Conservation (phyloP, 2,329 filamentous ascomycete genomes). For the Xylariaceae sp. region DNA sequence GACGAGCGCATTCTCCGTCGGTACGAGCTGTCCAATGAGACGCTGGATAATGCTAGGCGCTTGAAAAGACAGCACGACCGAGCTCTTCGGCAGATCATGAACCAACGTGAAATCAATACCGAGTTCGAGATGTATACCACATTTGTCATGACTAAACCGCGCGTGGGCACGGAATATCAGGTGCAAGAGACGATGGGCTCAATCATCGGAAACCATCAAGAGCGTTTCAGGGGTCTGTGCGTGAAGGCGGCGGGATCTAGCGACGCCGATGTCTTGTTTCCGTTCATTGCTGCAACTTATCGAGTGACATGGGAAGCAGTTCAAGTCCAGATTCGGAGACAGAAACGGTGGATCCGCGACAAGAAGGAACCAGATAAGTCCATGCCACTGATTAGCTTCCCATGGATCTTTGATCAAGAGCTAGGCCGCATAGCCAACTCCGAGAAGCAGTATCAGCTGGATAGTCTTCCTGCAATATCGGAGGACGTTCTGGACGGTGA, state of each 20-base stretch:
- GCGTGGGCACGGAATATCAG: conserved; percentile 73
- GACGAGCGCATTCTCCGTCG: conserved; percentile 66
- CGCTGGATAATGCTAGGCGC: conserved; percentile 54
- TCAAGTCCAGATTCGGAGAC: conserved; percentile 50
- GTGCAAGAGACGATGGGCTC: conserved; percentile 75
- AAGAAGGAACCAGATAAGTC: conserved; percentile 35
- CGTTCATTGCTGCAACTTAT: conserved; percentile 85
- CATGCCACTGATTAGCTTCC: conserved; percentile 86
- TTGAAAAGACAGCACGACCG: conserved; percentile 77
- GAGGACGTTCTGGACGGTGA: conserved; percentile 6
- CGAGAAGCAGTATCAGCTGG: conserved; percentile 34
- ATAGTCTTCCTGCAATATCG: conserved; percentile 19
- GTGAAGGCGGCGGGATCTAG: conserved; percentile 57
- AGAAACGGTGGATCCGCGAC: conserved; percentile 27
- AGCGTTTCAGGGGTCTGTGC: conserved; percentile 63
- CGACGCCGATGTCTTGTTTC: conserved; percentile 55
- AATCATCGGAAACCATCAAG: conserved; percentile 60
- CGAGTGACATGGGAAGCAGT: conserved; percentile 70
- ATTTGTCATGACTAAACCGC: conserved; percentile 72
- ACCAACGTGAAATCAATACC: conserved; percentile 73
- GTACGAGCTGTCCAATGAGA: conserved; percentile 49
- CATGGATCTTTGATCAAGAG: conserved; percentile 78
- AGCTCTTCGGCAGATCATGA: conserved; percentile 72
- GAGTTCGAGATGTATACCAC: conserved; percentile 92
- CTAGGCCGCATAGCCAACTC: conserved; percentile 61